phyloP scores from a whole-genome alignment of 306 rosid species.

The Castanopsis chinensis region DNA sequence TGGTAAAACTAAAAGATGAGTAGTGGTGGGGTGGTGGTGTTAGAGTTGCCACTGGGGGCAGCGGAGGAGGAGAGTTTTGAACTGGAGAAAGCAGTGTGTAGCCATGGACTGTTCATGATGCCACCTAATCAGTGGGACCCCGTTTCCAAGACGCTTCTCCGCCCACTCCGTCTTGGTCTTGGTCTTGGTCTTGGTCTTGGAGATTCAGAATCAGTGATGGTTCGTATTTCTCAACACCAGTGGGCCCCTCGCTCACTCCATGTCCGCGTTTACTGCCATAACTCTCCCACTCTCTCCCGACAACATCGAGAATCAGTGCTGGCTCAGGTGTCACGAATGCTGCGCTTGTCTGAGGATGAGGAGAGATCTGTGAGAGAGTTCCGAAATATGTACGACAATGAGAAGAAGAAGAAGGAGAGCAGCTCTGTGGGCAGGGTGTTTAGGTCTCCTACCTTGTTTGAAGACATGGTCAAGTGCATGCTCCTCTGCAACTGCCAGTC shows the following conservation, averaged over 20 bases:
- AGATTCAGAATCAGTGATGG: slow-evolving; percentile 16
- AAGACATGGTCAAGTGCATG: slow-evolving; percentile 60
- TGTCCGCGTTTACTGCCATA: slow-evolving; percentile 16
- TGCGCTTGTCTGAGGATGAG: slow-evolving; percentile 40
- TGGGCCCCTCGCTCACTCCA: not conserved
- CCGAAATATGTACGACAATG: not conserved
- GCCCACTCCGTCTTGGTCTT: slow-evolving; percentile 36
- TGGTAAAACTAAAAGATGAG: not conserved
- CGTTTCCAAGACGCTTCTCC: slow-evolving; percentile 42
- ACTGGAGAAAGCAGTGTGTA: slow-evolving; percentile 46
- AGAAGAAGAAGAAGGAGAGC: not conserved
- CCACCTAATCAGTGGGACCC: slow-evolving; percentile 57
- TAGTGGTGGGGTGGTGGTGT: not conserved
- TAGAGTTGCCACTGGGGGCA: slow-evolving; percentile 32
- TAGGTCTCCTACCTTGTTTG: slow-evolving; percentile 52
- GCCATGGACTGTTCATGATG: slow-evolving; percentile 63
- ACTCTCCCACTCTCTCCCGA: slow-evolving; percentile 9
- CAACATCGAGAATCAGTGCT: slow-evolving; percentile 23
- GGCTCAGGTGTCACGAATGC: slow-evolving; percentile 44
- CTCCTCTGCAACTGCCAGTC: slow-evolving; percentile 56
- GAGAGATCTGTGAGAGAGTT: slow-evolving; percentile 33
- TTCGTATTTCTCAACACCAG: slow-evolving; percentile 26
- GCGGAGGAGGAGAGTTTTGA: slow-evolving; percentile 15
- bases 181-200: too few species aligned
- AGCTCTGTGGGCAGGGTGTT: slow-evolving; percentile 39